Base-by-base conservation (phyloP, 371 early-diverging fungal genomes). In the Coelomomyces lativittatus region DNA sequence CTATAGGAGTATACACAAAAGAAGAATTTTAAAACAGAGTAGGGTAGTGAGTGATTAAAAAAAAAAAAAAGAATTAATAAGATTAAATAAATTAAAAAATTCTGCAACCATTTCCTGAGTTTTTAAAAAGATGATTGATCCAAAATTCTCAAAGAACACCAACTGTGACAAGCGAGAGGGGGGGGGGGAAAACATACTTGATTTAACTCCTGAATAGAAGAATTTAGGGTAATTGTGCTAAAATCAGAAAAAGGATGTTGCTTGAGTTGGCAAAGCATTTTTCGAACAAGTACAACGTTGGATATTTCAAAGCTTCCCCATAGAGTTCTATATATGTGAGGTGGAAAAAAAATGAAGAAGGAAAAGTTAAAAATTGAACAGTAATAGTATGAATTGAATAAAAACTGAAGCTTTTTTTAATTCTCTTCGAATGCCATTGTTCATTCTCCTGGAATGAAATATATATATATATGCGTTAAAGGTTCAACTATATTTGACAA, bases 221-320 rank as follows among this genome's bases (percentile, higher is more conserved):
- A 64, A 15, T 56, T 50, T 2, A 41, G 8, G 51, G 68, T 64
- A 46, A 78, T 60, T 21, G 75, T 73, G 32, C 64, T 55, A 6
- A 70, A 67, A 14, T 38, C 14, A 69, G 53, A 10, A 82, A 53
- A 48, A 73, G 76, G 43, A 39, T 70, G 63, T 23, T 58, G 70
- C 12, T 79, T 78, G 52, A 65, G 70, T 55, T 84, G 85, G 50
- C 61, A 69, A 47, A 84, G 49, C 84, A 84, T 84, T 36, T 72
- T 70, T 39, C 77, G 75, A 2, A 74, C 80, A 19, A 84, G 52
- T 19, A 83, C 65, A 40, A 67, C 66, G 43, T 83, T 83, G 28
- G 70, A 57, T 46, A 84, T 81, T 54, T 84, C 85, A 63, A 84
- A 84, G 23, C 80, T 79, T 3, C 85, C 85, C 84, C 84, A 84